These are phyloP conservation scores for Tuber microsphaerosporum DNA, from an alignment of 495 filamentous ascomycete species.

Conservation along the genomic window DNA sequence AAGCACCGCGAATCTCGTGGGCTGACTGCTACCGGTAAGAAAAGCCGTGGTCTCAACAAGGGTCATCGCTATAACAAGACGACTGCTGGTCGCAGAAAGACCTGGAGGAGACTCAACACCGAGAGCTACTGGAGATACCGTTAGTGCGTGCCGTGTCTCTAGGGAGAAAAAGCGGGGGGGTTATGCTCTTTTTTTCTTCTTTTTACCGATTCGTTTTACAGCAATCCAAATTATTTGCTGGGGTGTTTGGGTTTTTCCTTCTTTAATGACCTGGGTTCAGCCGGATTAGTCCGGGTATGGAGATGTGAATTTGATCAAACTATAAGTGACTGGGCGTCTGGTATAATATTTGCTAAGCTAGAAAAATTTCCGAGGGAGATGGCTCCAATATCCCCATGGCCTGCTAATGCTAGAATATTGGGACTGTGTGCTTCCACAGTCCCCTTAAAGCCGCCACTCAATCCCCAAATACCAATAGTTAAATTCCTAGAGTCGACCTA, in stretches of 20 bases:
- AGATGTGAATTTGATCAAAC: not conserved
- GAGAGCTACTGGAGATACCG: slow-evolving; percentile 66
- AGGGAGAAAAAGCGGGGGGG: not conserved
- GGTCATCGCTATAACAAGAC: slow-evolving; percentile 99
- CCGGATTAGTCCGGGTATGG: not conserved
- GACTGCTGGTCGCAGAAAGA: slow-evolving; percentile 86
- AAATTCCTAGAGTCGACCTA: not conserved
- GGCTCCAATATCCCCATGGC: not conserved
- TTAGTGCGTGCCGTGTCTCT: slow-evolving; percentile 3
- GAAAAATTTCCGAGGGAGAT: not conserved
- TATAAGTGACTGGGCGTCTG: not conserved
- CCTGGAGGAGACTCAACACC: slow-evolving; percentile 99
- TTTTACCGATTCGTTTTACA: not conserved
- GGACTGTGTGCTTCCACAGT: not conserved
- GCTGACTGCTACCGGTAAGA: slow-evolving; percentile 97
- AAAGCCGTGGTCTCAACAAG: slow-evolving; percentile 96
- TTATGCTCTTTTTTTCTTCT: not conserved
- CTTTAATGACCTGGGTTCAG: not conserved
- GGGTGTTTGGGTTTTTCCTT: slow-evolving; percentile 1
- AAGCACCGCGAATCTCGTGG: slow-evolving; percentile 98
- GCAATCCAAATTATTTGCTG: not conserved
- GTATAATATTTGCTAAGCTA: not conserved
- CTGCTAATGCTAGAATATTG: not conserved
- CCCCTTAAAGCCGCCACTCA: not conserved
- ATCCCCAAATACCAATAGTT: not conserved